phyloP scores from a whole-genome alignment of 1,284 basidiomycete genomes.

The Trichosporon coremiiforme region DNA sequence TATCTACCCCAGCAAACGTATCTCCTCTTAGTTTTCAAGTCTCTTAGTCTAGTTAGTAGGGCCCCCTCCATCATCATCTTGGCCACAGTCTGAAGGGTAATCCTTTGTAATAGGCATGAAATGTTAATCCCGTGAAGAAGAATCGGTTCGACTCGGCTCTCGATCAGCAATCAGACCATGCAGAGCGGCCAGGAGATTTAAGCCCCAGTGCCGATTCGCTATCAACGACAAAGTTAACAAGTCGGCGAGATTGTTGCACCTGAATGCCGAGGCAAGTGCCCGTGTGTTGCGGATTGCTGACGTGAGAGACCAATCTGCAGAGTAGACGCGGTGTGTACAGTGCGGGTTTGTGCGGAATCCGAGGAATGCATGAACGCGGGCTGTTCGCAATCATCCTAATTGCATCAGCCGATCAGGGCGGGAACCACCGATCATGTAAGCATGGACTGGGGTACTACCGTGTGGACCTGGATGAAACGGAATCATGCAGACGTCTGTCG shows the following conservation, averaged over 20 bases:
- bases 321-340: no score
- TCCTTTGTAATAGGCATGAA: slow-evolving; percentile 18
- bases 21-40: slow-evolving; percentile 11
- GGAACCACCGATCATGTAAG: not conserved
- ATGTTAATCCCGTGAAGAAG: slow-evolving; percentile 13
- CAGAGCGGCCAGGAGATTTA: no score
- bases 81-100: slow-evolving; percentile 5
- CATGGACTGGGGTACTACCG: not conserved
- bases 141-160: not conserved
- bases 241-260: no score
- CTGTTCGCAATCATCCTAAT: not conserved
- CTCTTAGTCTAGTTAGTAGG: slow-evolving; percentile 17
- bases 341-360: not conserved
- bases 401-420: not conserved
- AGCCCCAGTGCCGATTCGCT: no score
- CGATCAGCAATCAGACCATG: no score
- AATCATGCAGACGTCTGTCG: not conserved
- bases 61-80: slow-evolving; percentile 8
- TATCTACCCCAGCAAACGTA: not conserved
- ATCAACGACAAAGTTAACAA: no score
- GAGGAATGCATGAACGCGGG: not conserved
- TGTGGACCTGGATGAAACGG: not conserved
- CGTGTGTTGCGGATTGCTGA: not conserved
- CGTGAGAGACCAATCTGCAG: no score
- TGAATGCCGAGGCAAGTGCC: not conserved